Evolutionary conservation across 225 moss, liverwort and hornwort genomes (phyloP).

Genomic region (Ulota crispa): DNA sequence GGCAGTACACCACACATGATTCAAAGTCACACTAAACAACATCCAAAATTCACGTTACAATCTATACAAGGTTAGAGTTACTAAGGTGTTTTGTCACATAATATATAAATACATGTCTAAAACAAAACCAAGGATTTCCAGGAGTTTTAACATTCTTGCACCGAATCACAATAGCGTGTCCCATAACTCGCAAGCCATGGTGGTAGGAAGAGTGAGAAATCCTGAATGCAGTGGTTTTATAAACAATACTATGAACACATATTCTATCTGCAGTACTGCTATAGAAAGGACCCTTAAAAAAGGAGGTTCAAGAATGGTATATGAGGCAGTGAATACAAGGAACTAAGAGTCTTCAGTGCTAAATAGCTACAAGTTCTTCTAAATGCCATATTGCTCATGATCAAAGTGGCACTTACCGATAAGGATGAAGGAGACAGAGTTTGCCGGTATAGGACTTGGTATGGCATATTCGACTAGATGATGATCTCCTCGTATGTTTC

Average conservation of each 20-base stretch:
- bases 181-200: neutral
- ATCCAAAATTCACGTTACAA: neutral
- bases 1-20: neutral
- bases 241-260: too few species aligned
- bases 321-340: neutral
- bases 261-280: neutral
- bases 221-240: neutral
- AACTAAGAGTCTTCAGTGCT: neutral
- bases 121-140: neutral
- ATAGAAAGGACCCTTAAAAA: neutral
- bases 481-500: constrained; percentile 42
- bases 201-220: neutral
- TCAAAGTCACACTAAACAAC: neutral
- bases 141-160: neutral
- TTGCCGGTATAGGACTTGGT: neutral
- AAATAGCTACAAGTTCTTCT: neutral
- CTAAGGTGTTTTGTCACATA: neutral
- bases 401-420: neutral
- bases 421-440: neutral
- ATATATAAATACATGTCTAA: neutral
- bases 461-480: constrained; percentile 3
- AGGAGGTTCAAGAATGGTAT: neutral
- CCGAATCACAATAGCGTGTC: neutral
- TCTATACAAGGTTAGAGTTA: too few species aligned
- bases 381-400: neutral